Evolutionary conservation across 2,329 filamentous ascomycete species (phyloP), one percentile per base, ranked within the genome.

Genomic region (Fusarium tupiense): DNA sequence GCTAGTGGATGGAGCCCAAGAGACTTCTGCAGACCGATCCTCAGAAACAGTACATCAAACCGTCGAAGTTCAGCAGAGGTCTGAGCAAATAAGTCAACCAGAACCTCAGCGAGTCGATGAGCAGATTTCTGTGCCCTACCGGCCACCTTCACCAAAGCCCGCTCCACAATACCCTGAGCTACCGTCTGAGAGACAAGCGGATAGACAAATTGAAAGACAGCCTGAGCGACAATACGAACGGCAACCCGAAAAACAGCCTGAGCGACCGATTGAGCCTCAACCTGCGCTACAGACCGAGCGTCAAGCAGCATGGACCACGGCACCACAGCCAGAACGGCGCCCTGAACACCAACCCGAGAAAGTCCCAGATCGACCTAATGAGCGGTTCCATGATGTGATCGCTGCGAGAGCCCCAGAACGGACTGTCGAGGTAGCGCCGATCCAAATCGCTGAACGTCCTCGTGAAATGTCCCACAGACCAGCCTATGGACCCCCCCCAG

Each of bases 1-100:
- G 9, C 46, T 62, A 4, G 62, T 69, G 38, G 57, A 59, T 26
- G 31, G 20, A 40, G 22, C 17, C 40, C 44, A 37, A n/a, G 66
- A 73, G 33, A n/a, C 41, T 37, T 41, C 40, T 2, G 38, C 38
- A 43, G 56, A 52, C 33, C 26, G 31, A 22, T 50, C 54, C 19
- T 46, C 53, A 8, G 69, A 67, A 37, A 59, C 57, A 22, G 74
- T 74, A 41, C 50, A 59, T 14, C 69, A 53, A 20, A 63, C 49
- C 31, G 46, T 54, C 16, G 67, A 72, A 41, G n/a, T 67, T 43
- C 73, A 75, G 33, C 31, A 61, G 26, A 67, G 58, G 41, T 44
- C 64, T 29, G 60, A 54, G 19, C 16, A 60, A 24, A 40, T 24
- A 52, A 38, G 37, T 22, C 60, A 53, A 41, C 26, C 49, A 10